A percentile compares a stretch with the other conserved stretches of the same genome.
phyloP scores from a whole-genome alignment of 768 basidiomycete species.

The Kwoniella europaea region DNA sequence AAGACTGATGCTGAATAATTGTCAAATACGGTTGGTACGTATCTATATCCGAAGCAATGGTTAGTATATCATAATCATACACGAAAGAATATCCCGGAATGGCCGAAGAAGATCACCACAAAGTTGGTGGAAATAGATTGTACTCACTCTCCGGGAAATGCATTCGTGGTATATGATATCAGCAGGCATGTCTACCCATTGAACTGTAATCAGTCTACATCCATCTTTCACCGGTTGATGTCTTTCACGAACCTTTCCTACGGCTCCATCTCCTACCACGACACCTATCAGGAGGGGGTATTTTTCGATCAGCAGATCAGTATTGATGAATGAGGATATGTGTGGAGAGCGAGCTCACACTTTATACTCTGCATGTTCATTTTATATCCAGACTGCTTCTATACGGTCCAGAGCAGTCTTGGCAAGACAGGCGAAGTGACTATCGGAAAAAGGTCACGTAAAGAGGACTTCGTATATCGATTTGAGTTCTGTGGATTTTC shows the following conservation, averaged over 20 bases:
- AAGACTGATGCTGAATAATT: constrained; percentile 65
- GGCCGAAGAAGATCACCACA: no score
- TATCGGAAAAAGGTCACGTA: neutral
- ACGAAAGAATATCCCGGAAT: no score
- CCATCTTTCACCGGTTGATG: neutral
- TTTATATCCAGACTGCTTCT: neutral
- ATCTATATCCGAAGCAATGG: constrained; percentile 60
- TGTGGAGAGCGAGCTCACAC: constrained; percentile 18
- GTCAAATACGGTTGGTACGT: constrained; percentile 60
- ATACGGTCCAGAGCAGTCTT: neutral
- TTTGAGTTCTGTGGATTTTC: neutral
- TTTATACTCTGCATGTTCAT: constrained; percentile 40
- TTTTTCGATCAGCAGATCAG: neutral
- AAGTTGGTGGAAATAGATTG: no score
- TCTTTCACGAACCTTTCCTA: constrained; percentile 51
- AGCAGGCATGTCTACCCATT: constrained; percentile 78
- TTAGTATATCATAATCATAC: neutral
- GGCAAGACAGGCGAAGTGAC: neutral
- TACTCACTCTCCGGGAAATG: constrained; percentile 74
- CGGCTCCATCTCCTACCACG: constrained; percentile 58
- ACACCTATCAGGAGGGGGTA: constrained; percentile 37
- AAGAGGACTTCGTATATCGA: constrained; percentile 1
- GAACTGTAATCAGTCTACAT: neutral
- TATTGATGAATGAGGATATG: neutral
- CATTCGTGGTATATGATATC: constrained; percentile 94